Evolutionary conservation across 192 early-diverging fungal species (phyloP), one percentile per base, ranked within the genome.

Genomic region (Rhizoclosmatium sp.): DNA sequence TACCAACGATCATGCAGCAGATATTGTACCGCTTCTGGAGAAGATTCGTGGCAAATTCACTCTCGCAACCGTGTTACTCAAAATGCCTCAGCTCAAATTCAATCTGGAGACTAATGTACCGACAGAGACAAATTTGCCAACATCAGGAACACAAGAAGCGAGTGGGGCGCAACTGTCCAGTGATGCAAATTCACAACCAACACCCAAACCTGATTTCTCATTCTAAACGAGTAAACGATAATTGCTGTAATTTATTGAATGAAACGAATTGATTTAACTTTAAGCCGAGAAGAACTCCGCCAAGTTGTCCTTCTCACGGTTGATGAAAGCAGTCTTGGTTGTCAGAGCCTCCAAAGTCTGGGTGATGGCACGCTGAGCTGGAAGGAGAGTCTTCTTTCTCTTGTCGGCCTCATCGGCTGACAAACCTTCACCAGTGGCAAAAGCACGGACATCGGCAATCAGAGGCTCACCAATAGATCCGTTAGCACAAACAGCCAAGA

Each of bases 1-100:
- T 7, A 19, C 23, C 4, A 76, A 76, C 51, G 75, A 76, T 66
- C 61, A 48, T 7, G 14, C 12, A 12, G 19, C 9, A 0, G 75
- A 76, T 48, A 65, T 76, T 76, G 65, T 76, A 5, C 75, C 75
- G 16, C 47, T 66, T 3, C 45, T 76, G 14, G 75, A 76, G 49
- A 65, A 67, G 49, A 76, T 76, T 67, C 75, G 75, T n/a, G 75
- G 62, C 21, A 76, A 76, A 41, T 76, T 66, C 49, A 67, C 10
- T 39, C 64, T 76, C 14, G 75, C 75, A 46, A 76, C 46, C 5
- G 75, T 76, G 21, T 40, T 76, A 21, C 47, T 76, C 4, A 76
- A 76, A 48, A 65, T 65, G 75, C 60, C 60, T 1, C 42, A 67
- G 45, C 64, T 76, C 14, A 62, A 62, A 40, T 62, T 62, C 21